Conservation (phyloP, 345 rosid genomes). For the Luvunga scandens region DNA sequence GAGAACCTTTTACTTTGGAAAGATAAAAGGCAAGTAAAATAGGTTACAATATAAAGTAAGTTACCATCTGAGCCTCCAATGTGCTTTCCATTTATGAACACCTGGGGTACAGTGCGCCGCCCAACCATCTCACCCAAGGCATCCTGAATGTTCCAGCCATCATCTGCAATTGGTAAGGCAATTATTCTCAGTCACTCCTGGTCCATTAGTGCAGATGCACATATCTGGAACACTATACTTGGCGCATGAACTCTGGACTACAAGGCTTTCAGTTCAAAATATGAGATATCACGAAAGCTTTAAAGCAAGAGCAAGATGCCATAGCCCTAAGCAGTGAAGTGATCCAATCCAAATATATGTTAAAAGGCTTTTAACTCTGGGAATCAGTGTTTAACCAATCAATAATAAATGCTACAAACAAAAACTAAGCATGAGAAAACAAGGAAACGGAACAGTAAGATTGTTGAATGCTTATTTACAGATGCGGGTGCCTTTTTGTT, state of each 20-base stretch:
- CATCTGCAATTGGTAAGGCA: constrained; percentile 45
- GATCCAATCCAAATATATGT: background rate
- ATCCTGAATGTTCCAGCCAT: constrained; percentile 67
- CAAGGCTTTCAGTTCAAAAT: background rate
- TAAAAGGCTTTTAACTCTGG: background rate
- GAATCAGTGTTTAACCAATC: background rate
- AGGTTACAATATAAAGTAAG: background rate
- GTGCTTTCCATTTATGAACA: constrained; percentile 80
- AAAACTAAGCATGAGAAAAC: no score
- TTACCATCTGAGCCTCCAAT: constrained; percentile 94
- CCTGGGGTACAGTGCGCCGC: constrained; percentile 89
- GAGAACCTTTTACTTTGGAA: background rate
- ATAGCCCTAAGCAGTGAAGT: background rate
- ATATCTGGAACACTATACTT: background rate
- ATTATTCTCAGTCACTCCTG: background rate
- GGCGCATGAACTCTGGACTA: background rate
- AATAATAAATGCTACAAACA: background rate
- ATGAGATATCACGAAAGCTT: background rate
- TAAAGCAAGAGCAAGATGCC: background rate
- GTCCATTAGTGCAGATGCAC: background rate
- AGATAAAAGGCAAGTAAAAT: background rate
- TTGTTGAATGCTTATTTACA: background rate
- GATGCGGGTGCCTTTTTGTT: background rate
- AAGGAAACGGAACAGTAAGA: background rate
- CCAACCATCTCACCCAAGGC: constrained; percentile 61